Evolutionary conservation across 768 basidiomycete genomes (phyloP), one percentile per base, ranked within the genome.

Genomic region (Xerocomellus amylosporus): DNA sequence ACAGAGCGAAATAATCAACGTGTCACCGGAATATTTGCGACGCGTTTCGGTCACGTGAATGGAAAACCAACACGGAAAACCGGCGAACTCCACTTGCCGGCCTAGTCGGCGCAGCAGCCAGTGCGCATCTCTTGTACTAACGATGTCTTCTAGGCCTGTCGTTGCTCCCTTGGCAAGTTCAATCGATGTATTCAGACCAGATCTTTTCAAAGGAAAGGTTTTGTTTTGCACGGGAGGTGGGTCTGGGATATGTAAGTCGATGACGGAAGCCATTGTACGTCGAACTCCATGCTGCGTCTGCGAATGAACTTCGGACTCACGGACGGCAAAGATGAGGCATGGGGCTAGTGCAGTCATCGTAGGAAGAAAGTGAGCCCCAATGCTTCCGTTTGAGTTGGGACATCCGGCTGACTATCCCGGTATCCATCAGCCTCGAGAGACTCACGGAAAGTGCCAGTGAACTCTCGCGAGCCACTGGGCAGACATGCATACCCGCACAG

Each of bases 161-260:
- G 69, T 78, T 26, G 71, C 75, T 24, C 79, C 86, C 1, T 65
- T 79, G 19, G 73, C 74, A 28, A 73, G 76, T 55, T 89, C 88
- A 1, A 79, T 77, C 0, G 63, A 79, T 39, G 74, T 89, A 51
- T 98, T 96, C 79, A 86, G 83, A 61, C 65, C 74, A 2, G 86
- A 90, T 59, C 78, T 98, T 30, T 96, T 96, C 83, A 83, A 85
- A 58, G 93, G 89, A 56, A 97, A 95, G 68, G 91, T 95, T 20
- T 75, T 91, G 5, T 90, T 92, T 73, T 93, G 88, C 73, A 96
- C 93, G 0, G 94, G 93, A 36, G 94, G 93, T 15, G 89, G 89
- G 2, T 90, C 90, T 54, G 96, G 95, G 15, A 98, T 99, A 73
- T 93, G 94, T 75, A 86, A 87, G 61, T 82, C 75, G 46, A 94